phyloP scores from a whole-genome alignment of 345 rosid genomes.

The Atalantia buxifolia region DNA sequence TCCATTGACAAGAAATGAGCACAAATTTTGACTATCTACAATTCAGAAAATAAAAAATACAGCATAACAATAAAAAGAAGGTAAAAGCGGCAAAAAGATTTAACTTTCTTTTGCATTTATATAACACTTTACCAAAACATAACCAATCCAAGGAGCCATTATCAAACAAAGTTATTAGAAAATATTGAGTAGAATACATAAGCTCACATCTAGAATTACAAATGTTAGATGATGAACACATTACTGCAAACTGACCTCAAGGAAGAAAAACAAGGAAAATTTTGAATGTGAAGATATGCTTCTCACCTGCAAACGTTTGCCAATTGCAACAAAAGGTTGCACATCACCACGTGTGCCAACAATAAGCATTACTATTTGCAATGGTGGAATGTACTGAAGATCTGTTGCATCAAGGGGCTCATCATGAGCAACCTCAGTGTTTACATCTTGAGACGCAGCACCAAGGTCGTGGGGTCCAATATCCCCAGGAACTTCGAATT shows the following conservation, averaged over 20 bases:
- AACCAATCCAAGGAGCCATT: neutral
- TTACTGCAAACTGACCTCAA: neutral
- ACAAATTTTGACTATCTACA: neutral
- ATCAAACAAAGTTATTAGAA: neutral
- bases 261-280: neutral
- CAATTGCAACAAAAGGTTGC: constrained; percentile 88
- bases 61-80: neutral
- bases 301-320: constrained; percentile 72
- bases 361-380: constrained; percentile 63
- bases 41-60: neutral
- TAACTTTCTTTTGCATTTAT: neutral
- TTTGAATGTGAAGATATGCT: neutral
- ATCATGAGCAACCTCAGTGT: constrained; percentile 39
- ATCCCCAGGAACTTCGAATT: constrained; percentile 81
- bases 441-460: constrained; percentile 27
- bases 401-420: constrained; percentile 70
- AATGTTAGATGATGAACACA: neutral
- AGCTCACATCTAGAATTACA: neutral
- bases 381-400: constrained; percentile 61
- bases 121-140: neutral
- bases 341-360: constrained; percentile 93
- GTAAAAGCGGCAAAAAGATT: neutral
- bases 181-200: neutral
- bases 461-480: constrained; percentile 51
- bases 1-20: neutral